Base-by-base conservation (phyloP, 768 basidiomycete genomes). In the Amanita pseudoporphyria region DNA sequence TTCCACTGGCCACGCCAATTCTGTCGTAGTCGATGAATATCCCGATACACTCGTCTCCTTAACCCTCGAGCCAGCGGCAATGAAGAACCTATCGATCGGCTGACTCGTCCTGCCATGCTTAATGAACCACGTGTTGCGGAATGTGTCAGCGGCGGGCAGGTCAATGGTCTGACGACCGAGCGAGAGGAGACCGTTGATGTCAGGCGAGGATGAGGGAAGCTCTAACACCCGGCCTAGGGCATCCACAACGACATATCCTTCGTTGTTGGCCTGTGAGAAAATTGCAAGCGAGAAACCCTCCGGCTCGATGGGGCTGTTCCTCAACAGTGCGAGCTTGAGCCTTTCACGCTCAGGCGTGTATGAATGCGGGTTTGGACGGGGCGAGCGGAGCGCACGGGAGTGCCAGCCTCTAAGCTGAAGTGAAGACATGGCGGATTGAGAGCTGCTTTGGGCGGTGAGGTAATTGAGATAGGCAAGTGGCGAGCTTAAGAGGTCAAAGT, bases 201-300 rank as follows among this genome's bases (percentile, higher is more conserved):
- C 67, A 24, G 52, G 47, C 7, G 62, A 49, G 3, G 48, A 19
- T 21, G 39, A 41, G 9, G 52, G 26, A 18, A 69, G 53, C 33
- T 57, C 16, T 2, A 63, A 53, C 1, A 66, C 61, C 28, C 58
- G 56, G 0, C 69, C 70, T 6, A 62, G 35, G 1, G 64, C 58
- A 47, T 70, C 66, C 10, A 71, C 59, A 1, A 65, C 62, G 12
- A 65, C 42, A 13, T 55, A 49, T 31, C 54, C 52, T 2, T 52
- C 14, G 6, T 52, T 50, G 21, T 54, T 32, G 12, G 54, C 54
- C 30, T 47, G 30, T n/a, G 54, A 45, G 52, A 69, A 71, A 1
- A 71, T 46, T 5, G 68, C 65, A 22, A 70, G 58, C 0, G 66
- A 64, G 46, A 71, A 66, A 9, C 67, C 68, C 39, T 66, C 60